Percentiles rank a stretch among this genome's conserved stretches.
Evolutionary conservation across 2,329 filamentous ascomycete species (phyloP).

Genomic region (Graphiopsis chlorocephala): DNA sequence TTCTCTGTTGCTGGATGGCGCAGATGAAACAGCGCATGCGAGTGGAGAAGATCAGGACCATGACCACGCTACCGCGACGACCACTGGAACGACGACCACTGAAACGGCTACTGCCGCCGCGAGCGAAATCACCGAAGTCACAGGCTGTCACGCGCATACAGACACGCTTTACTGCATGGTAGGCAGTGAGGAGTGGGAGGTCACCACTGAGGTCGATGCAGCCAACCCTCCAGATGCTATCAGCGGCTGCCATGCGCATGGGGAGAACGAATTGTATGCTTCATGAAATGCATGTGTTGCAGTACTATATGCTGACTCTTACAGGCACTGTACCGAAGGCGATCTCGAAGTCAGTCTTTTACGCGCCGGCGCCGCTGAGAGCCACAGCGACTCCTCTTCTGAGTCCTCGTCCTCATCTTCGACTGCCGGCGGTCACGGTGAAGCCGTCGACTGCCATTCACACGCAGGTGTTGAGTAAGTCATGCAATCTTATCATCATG

Average conservation of each 20-base stretch:
- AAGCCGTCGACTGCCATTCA: conserved; percentile 61
- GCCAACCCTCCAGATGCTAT: conserved; percentile 59
- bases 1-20: background rate
- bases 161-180: conserved; percentile 40
- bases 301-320: background rate
- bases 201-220: conserved; percentile 45
- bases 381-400: conserved; percentile 59
- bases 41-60: background rate
- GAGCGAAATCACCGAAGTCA: conserved; percentile 20
- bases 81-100: background rate
- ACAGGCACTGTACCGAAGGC: conserved; percentile 31
- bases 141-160: conserved; percentile 24
- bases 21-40: background rate
- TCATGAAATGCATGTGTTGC: background rate
- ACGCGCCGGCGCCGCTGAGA: conserved; percentile 60
- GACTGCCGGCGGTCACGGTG: conserved; percentile 11
- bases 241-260: conserved; percentile 65
- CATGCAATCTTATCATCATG: background rate
- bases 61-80: background rate
- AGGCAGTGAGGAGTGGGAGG: conserved; percentile 23
- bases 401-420: conserved; percentile 36
- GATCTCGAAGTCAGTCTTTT: conserved; percentile 13
- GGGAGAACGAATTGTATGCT: conserved; percentile 51
- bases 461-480: conserved; percentile 72
- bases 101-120: background rate